Evolutionary conservation across 164 flowering plant species (phyloP).

Genomic region (Kingdonia uniflora): DNA sequence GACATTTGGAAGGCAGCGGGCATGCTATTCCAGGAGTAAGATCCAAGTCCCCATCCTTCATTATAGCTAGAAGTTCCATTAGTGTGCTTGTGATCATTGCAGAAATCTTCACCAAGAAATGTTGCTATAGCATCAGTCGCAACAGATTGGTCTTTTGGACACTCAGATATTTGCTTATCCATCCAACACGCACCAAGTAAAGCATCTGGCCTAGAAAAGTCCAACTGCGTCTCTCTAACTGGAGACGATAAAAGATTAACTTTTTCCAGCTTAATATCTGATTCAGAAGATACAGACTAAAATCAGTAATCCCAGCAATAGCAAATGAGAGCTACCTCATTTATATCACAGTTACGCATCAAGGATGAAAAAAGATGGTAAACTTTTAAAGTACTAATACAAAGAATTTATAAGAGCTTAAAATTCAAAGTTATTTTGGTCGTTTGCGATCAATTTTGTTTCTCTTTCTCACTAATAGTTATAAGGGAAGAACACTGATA

Average conservation of each 20-base stretch:
- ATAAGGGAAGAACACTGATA: too few relatives aligned
- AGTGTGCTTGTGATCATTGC: constrained; percentile 26
- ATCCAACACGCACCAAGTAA: constrained; percentile 42
- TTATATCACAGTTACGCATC: too few relatives aligned
- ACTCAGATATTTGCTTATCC: constrained; percentile 19
- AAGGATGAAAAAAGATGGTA: too few relatives aligned
- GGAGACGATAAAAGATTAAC: constrained; percentile 21
- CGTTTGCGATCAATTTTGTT: too few relatives aligned
- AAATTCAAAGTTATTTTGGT: too few relatives aligned
- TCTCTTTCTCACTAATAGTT: too few relatives aligned
- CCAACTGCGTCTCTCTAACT: constrained; percentile 18
- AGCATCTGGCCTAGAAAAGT: constrained; percentile 37
- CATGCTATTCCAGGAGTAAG: constrained; percentile 44
- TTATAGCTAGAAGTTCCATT: constrained; percentile 16
- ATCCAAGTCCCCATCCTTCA: constrained; percentile 31
- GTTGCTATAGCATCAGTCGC: constrained; percentile 31
- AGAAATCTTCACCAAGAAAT: constrained; percentile 45
- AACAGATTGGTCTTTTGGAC: constrained; percentile 21
- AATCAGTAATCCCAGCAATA: background rate
- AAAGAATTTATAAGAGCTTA: too few relatives aligned
- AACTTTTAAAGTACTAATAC: too few relatives aligned
- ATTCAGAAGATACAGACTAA: constrained; percentile 24
- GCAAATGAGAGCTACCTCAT: background rate
- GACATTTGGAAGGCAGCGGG: constrained; percentile 47
- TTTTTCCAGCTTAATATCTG: constrained; percentile 34